A percentile compares a stretch with the other conserved stretches of the same genome.
Conservation (phyloP, 2,329 filamentous ascomycete species). For the Paramyrothecium roridum region DNA sequence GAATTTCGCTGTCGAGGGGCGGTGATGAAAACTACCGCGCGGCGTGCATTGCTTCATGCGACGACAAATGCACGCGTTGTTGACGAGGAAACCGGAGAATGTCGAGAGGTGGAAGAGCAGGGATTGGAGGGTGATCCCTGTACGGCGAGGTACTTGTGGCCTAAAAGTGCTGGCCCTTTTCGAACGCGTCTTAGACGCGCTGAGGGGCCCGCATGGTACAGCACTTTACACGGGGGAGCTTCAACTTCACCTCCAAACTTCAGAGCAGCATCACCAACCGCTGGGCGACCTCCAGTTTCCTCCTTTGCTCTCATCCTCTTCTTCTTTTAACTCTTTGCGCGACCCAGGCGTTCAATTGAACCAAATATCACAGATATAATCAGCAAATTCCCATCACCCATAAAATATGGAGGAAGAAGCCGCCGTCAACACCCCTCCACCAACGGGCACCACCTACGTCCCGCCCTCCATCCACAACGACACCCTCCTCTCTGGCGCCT, state of each 20-base stretch:
- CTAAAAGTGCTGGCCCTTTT: constrained; percentile 8
- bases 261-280: too few species aligned
- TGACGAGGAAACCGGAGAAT: neutral
- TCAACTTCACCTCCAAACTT: neutral
- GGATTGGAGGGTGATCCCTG: neutral
- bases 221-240: neutral
- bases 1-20: too few species aligned
- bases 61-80: neutral
- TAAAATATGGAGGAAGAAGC: constrained; percentile 13
- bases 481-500: constrained; percentile 59
- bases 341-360: too few species aligned
- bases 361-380: too few species aligned
- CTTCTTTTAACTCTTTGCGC: too few species aligned
- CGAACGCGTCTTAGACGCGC: constrained; percentile 3
- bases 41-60: neutral
- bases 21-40: constrained; percentile 10
- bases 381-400: neutral
- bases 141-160: neutral
- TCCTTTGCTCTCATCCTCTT: too few species aligned
- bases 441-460: constrained; percentile 43
- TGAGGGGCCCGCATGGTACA: constrained; percentile 3
- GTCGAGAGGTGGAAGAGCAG: neutral
- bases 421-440: constrained; percentile 3
- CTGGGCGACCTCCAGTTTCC: too few species aligned
- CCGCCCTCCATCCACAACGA: constrained; percentile 65